Base-by-base conservation (phyloP, 129 eudicot genomes). In the Escallonia rubra region DNA sequence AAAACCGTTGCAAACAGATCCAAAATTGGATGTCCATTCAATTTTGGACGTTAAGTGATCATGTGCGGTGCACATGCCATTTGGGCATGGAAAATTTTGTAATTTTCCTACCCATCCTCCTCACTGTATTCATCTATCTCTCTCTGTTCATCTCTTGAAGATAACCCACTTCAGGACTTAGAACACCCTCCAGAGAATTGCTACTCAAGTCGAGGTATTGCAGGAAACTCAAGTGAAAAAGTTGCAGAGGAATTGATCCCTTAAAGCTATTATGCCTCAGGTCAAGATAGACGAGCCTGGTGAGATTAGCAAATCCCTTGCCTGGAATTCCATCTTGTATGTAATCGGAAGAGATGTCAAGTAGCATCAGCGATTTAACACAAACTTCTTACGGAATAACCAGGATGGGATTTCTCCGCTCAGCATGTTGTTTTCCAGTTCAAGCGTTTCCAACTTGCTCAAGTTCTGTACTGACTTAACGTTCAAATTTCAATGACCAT, bases 361-460 rank as follows among this genome's bases (percentile, higher is more conserved):
- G 57, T n/a, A 3, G 3, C n/a, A 11, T 52, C 11, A 52, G 57
- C n/a, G n/a, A n/a, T n/a, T n/a, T n/a, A n/a, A n/a, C n/a, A n/a
- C n/a, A n/a, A n/a, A n/a, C 68, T 59, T 72, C 14, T 80, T 61
- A 7, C 65, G 75, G 14, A 82, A 74, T 48, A 86, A 61, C 93
- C 84, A 77, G 12, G 86, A 10, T 12, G 94, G 86, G 9, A 83
- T 86, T 41, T 72, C 76, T n/a, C 93, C 89, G 0, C 10, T 8
- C 47, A 86, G 79, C 80, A n/a, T 8, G 66, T 86, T 86, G 45
- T 72, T 38, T 42, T 78, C 80, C 46, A 86, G 69, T 69, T 42
- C 48, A 12, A 83, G 72, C 1, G 80, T 72, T 63, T 65, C 79
- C 69, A 86, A 73, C 48, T 66, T 77, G 45, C 71, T 72, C 67